phyloP scores from a whole-genome alignment of 805 yeast genomes.

The Metschnikowia lochheadii region DNA sequence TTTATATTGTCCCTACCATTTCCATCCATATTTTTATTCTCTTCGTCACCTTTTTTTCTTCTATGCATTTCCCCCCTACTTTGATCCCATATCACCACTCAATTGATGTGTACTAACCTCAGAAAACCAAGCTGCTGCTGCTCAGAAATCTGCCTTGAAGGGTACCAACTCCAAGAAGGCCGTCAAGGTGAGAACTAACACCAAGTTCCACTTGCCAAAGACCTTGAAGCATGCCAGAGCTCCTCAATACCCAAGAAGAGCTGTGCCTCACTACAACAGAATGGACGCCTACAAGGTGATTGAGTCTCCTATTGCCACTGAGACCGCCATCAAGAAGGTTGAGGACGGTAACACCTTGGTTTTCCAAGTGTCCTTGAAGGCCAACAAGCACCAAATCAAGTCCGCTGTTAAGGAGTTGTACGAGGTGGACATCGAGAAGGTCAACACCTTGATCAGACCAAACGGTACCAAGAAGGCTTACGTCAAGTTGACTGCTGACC shows the following conservation, averaged over 20 bases:
- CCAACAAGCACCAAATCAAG: constrained; percentile 99
- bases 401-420: constrained; percentile 96
- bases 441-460: constrained; percentile 97
- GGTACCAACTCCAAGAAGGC: constrained; percentile 92
- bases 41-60: too few species aligned
- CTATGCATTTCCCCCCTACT: too few species aligned
- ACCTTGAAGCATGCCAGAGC: constrained; percentile 89
- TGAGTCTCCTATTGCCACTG: constrained; percentile 93
- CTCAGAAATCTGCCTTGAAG: constrained; percentile 98
- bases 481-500: constrained; percentile 97
- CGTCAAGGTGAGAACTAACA: constrained; percentile 87
- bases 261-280: constrained; percentile 97
- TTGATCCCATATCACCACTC: too few species aligned
- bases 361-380: constrained; percentile 93
- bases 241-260: constrained; percentile 93
- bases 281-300: constrained; percentile 92
- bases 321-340: constrained; percentile 98
- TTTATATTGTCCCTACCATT: too few species aligned
- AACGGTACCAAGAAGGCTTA: constrained; percentile 99
- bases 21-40: too few species aligned
- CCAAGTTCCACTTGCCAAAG: constrained; percentile 97
- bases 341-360: constrained; percentile 99
- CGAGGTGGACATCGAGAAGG: constrained; percentile 89
- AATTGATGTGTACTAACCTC: constrained; percentile 23
- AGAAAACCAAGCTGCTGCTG: constrained; percentile 83